Base-by-base conservation (phyloP, 495 filamentous ascomycete species). In the Entonaema liquescens region DNA sequence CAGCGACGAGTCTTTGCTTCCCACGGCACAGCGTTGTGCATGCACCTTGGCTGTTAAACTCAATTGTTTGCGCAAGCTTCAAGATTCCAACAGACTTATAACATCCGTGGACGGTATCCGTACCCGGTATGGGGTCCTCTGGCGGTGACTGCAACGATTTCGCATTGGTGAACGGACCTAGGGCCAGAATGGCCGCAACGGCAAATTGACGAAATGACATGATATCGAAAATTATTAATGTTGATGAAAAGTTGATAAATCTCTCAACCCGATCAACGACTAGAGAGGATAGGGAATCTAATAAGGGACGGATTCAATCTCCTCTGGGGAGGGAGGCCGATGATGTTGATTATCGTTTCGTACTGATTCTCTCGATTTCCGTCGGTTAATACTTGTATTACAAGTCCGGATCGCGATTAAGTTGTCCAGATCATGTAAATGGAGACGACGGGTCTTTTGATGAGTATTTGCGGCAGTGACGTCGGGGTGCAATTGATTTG, bases 71-170 rank as follows among this genome's bases (percentile, higher is more conserved):
- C 26, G 58, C 44, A 17, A 42, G n/a, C 29, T 15, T 68, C 75
- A 77, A 74, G 11, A 61, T 71, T 65, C 68, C 75, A 2, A 70
- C 28, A 0, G 70, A 72, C 23, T 73, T 72, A 23, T 59, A 77
- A 42, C 75, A 77, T 26, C 75, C 75, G n/a, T 74, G 73, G 21
- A 77, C 75, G 1, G 73, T 77, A 67, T 75, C 73, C 28, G 65
- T 68, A 7, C 75, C 75, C 0, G 29, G 2, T 40, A 66, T 21
- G 2, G 75, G 59, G 13, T 28, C 50, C 52, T 72, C 40, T 5
- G 70, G 36, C 9, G 75, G 55, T 35, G 59, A 28, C 35, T 77
- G 52, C 15, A 65, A 67, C 31, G 36, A 52, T 11, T 60, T 63
- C 4, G 38, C 53, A 17, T 12, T 26, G 13, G 59, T 38, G 9